Conservation (phyloP, 2,329 filamentous ascomycete species). For the Aspergillus sp. region DNA sequence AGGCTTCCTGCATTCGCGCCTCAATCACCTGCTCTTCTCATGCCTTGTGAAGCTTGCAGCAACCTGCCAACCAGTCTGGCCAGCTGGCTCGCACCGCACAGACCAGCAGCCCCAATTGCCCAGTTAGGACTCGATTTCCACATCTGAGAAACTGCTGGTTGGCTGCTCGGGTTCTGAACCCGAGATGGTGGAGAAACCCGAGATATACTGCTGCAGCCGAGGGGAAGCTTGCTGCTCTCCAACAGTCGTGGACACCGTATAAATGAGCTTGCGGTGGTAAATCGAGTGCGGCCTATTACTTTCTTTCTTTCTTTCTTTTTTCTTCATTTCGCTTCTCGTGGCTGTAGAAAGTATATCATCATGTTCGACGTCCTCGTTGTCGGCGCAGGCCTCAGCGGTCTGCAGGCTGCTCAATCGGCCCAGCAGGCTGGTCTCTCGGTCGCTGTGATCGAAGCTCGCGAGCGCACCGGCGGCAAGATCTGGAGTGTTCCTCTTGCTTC, state of each 20-base stretch:
- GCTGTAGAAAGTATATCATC: too few species aligned
- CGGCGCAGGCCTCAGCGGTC: conserved; percentile 41
- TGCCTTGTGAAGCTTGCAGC: too few species aligned
- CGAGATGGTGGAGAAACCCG: background rate
- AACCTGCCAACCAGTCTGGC: too few species aligned
- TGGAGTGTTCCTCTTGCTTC: conserved; percentile 20
- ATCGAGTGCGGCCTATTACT: too few species aligned
- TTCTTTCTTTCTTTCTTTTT: too few species aligned
- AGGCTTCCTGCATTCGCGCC: too few species aligned
- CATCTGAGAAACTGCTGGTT: background rate
- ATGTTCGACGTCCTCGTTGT: conserved; percentile 33
- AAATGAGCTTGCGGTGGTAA: background rate
- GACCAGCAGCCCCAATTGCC: too few species aligned
- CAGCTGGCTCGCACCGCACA: too few species aligned
- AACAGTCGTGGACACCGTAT: background rate
- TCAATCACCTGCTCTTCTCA: too few species aligned
- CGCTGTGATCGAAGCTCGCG: conserved; percentile 42
- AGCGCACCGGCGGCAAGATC: conserved; percentile 46
- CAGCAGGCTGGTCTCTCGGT: conserved; percentile 33
- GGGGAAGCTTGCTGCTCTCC: background rate
- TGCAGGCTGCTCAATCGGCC: conserved; percentile 35
- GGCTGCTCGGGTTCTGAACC: background rate
- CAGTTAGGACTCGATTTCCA: background rate
- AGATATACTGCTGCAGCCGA: background rate
- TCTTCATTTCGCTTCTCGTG: too few species aligned